Evolutionary conservation across 2,329 filamentous ascomycete genomes (phyloP).

Genomic region (Didymella segeticola): DNA sequence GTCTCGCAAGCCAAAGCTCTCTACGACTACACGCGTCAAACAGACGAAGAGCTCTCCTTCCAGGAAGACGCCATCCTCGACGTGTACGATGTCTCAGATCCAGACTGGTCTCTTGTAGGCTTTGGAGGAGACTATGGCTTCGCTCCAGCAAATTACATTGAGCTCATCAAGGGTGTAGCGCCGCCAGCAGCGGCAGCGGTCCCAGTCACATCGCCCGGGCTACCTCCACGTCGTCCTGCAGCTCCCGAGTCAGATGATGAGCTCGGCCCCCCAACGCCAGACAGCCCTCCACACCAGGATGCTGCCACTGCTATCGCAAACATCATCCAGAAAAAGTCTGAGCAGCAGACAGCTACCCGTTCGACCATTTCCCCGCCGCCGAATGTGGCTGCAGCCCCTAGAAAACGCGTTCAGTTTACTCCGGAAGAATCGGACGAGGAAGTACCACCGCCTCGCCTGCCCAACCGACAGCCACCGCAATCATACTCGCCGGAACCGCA

Average conservation of each 20-base stretch:
- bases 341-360: conserved; percentile 44
- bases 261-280: conserved; percentile 52
- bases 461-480: conserved; percentile 66
- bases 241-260: conserved; percentile 55
- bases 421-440: conserved; percentile 73
- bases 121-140: conserved; percentile 88
- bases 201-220: conserved; percentile 54
- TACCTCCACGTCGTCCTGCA: conserved; percentile 50
- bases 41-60: conserved; percentile 96
- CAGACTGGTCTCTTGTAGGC: conserved; percentile 95
- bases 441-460: conserved; percentile 64
- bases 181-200: conserved; percentile 25
- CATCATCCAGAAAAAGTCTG: conserved; percentile 58
- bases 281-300: conserved; percentile 56
- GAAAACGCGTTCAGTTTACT: conserved; percentile 62
- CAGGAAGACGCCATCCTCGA: conserved; percentile 82
- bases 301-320: conserved; percentile 66
- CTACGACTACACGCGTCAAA: conserved; percentile 97
- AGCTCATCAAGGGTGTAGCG: conserved; percentile 63
- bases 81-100: conserved; percentile 89
- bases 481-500: conserved; percentile 58
- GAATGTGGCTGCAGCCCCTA: conserved; percentile 55
- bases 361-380: conserved; percentile 57
- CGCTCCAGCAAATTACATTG: conserved; percentile 94
- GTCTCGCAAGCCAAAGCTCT: conserved; percentile 81